These are phyloP conservation scores for Solanum okadae DNA, from an alignment of 257 asterid species.

Conservation along the genomic window DNA sequence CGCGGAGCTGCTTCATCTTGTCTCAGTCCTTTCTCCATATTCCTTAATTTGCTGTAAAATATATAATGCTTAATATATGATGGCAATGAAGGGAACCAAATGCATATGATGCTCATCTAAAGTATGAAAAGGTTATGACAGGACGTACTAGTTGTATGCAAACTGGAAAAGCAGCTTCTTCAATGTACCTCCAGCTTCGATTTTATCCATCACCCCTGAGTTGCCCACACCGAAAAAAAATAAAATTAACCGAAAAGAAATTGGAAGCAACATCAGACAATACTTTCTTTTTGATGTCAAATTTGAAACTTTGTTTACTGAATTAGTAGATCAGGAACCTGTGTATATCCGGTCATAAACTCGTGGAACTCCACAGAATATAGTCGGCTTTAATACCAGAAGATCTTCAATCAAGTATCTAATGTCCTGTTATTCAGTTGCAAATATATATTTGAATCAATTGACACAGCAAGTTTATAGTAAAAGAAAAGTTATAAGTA, in stretches of 20 bases:
- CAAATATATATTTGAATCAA: neutral
- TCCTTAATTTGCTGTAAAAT: conserved; percentile 61
- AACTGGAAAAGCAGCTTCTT: conserved; percentile 64
- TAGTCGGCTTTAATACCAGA: conserved; percentile 63
- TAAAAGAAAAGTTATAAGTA: neutral
- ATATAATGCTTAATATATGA: neutral
- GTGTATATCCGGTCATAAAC: conserved; percentile 75
- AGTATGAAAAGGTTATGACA: neutral
- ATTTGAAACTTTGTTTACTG: neutral
- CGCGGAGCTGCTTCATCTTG: conserved; percentile 89
- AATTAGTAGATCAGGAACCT: conserved; percentile 25
- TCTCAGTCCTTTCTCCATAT: conserved; percentile 66
- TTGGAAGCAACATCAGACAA: neutral
- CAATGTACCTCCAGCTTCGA: conserved; percentile 62
- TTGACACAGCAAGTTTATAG: neutral
- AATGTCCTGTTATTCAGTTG: conserved; percentile 52
- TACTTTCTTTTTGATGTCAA: neutral
- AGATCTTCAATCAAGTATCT: conserved; percentile 86
- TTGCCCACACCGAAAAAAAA: conserved; percentile 21
- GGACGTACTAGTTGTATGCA: conserved; percentile 73
- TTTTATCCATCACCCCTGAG: conserved; percentile 44
- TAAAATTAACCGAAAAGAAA: neutral
- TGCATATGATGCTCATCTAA: neutral
- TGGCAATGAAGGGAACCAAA: neutral
- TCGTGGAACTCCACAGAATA: conserved; percentile 93